Base-by-base conservation (phyloP, 495 filamentous ascomycete species). In the Usnea hakonensis region DNA sequence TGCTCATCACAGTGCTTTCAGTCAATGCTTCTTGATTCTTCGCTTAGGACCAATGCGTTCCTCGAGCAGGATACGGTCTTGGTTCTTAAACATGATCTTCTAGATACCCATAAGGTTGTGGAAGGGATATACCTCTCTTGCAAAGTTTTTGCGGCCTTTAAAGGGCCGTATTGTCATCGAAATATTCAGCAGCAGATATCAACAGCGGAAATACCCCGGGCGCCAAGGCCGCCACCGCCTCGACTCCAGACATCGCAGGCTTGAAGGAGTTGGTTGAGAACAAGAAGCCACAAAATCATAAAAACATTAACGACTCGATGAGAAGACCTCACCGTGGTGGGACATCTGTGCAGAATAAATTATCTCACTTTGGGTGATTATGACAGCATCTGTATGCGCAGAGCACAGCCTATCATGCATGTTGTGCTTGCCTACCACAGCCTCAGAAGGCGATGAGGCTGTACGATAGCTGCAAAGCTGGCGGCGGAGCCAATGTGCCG, bases 11-110 rank as follows among this genome's bases (percentile, higher is more conserved):
- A n/a, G n/a, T 60, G 26, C 64, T 64, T 65, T 79, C 72, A 36
- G 67, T 72, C 8, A 55, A 56, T n/a, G 73, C 75, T 61, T 70
- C 1, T 26, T 28, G 58, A 69, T 77, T 65, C 3, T 43, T 64
- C 46, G n/a, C n/a, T 1, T 26, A 21, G 21, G 43, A 46, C n/a
- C n/a, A 11, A 46, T 26, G 9, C 43, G 43, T 46, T 46, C 43
- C 43, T 46, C 41, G 41, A 43, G 41, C 41, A 43, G 41, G 41
- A 43, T 43, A 43, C 41, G 41, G 41, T 43, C 19, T 43, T 43
- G 9, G 41, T 43, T n/a, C 41, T 43, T 43, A 21, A 14, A 8
- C n/a, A 19, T 41, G 14, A 19, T 41, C 26, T 50, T 50, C 41
- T 44, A 30, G 26, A 50, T 50, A 50, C 13, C 3, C 30, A 50